These are phyloP conservation scores for Rhizophora apiculata DNA, from an alignment of 345 rosid species.

Conservation along the genomic window DNA sequence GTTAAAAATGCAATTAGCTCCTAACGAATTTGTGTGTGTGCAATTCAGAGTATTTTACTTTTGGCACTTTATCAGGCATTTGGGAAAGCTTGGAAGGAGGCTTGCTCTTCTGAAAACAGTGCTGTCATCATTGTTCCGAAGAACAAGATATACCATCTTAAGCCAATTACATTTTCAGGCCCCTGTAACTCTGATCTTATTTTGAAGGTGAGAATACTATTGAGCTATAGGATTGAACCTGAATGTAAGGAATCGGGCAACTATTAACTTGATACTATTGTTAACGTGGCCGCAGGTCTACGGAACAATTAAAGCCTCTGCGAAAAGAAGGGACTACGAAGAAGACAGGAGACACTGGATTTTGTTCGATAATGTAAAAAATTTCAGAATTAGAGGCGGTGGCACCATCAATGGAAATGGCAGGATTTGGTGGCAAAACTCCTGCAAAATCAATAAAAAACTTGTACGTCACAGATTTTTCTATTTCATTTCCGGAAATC, in stretches of 20 bases:
- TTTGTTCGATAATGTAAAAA: conserved; percentile 41
- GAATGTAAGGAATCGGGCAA: too few relatives aligned
- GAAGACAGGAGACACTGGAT: conserved; percentile 54
- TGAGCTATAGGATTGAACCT: too few relatives aligned
- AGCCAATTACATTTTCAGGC: conserved; percentile 67
- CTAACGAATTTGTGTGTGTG: conserved; percentile 6
- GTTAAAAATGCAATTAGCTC: background rate
- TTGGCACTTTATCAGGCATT: conserved; percentile 37
- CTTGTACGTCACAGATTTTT: conserved; percentile 38
- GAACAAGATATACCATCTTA: conserved; percentile 47
- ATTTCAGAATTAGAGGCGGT: conserved; percentile 73
- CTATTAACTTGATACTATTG: too few relatives aligned
- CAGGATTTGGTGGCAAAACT: conserved; percentile 72
- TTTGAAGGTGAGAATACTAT: conserved; percentile 45
- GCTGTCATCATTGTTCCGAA: conserved; percentile 50
- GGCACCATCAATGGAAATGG: conserved; percentile 88
- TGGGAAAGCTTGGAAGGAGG: conserved; percentile 36
- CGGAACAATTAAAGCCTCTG: conserved; percentile 68
- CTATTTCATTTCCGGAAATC: background rate
- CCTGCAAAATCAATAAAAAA: conserved; percentile 72
- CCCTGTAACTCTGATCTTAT: conserved; percentile 62
- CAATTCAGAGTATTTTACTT: background rate
- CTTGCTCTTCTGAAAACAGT: conserved; percentile 44
- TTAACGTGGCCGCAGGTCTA: conserved; percentile 36
- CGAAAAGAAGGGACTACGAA: conserved; percentile 44